Base-by-base conservation (phyloP, 768 basidiomycete genomes). In the Mycena polygramma region DNA sequence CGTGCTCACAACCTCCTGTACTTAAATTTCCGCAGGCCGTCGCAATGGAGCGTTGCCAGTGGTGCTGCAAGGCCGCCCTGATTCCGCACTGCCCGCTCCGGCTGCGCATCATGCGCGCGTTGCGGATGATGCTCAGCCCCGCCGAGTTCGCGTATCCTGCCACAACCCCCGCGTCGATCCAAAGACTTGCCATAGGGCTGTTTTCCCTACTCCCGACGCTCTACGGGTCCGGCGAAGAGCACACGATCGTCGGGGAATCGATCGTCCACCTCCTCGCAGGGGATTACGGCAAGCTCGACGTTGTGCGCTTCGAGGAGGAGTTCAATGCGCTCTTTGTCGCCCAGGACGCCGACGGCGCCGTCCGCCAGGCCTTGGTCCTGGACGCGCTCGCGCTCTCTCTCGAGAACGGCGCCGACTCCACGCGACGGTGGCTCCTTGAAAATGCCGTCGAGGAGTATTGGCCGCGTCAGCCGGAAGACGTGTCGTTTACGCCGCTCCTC, bases 41-140 rank as follows among this genome's bases (percentile, higher is more conserved):
- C 26, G 87, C 85, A 62, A 81, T 91, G 13, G 89, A 89, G 68
- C 88, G 92, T 30, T 88, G 86, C 73, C 70, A 91, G 37, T 94
- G 93, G 93, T 93, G 92, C 75, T 89, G 89, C 73, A 88, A 86
- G 71, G 91, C 91, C 11, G 88, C 88, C 1, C 78, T 83, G 9
- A 82, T 83, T 22, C 80, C 82, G 48, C 71, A 81, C 9, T 82
- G 85, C 10, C 73, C 73, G 20, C 79, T 86, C 57, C 84, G 89
- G 20, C 82, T 84, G 11, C 85, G 89, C 24, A 81, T 91, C 30
- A 73, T 93, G 20, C 82, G 82, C 13, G 79, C 81, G 13, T 81
- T 94, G 5, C 85, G 85, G 71, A 77, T 83, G 73, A 75, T 88
- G 75, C 66, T 90, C 72, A 81, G 82, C 74, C 78, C 85, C 61